Percentiles rank a stretch among this genome's conserved stretches.
These are phyloP conservation scores for Plasmodium vinckei DNA, from an alignment of 169 alveolate species.

Conservation along the genomic window DNA sequence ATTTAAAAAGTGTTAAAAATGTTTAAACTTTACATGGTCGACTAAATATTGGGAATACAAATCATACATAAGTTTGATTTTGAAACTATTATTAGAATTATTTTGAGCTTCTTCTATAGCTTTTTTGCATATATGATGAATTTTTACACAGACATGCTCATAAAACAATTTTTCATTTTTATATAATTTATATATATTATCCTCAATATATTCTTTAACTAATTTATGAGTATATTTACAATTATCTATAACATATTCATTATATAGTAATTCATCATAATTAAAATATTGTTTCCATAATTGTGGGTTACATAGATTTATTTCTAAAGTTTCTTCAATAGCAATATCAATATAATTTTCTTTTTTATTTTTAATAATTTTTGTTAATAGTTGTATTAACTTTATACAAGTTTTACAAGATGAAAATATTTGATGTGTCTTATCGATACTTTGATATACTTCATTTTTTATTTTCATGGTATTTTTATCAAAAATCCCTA, in stretches of 20 bases:
- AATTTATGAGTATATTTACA: slow-evolving; percentile 11
- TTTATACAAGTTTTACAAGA: slow-evolving; percentile 63
- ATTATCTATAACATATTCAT: slow-evolving; percentile 16
- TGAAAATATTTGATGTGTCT: slow-evolving; percentile 37
- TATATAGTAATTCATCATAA: slow-evolving; percentile 32
- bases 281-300: slow-evolving; percentile 51
- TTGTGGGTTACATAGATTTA: slow-evolving; percentile 20
- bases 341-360: slow-evolving; percentile 49
- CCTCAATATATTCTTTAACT: slow-evolving; percentile 29
- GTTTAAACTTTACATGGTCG: slow-evolving; percentile 1
- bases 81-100: neutral
- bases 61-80: slow-evolving; percentile 14
- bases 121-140: slow-evolving; percentile 32
- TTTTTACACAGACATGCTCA: slow-evolving; percentile 9
- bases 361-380: slow-evolving; percentile 51
- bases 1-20: neutral
- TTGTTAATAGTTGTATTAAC: slow-evolving; percentile 21
- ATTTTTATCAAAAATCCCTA: slow-evolving; percentile 41
- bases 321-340: slow-evolving; percentile 59
- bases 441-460: slow-evolving; percentile 26
- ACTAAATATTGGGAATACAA: slow-evolving; percentile 35
- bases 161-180: slow-evolving; percentile 28
- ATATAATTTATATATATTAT: slow-evolving; percentile 28
- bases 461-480: slow-evolving; percentile 54
- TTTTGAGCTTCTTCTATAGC: slow-evolving; percentile 41